These are phyloP conservation scores for Starmerella stigmatis DNA, from an alignment of 805 yeast genomes.

Conservation along the genomic window DNA sequence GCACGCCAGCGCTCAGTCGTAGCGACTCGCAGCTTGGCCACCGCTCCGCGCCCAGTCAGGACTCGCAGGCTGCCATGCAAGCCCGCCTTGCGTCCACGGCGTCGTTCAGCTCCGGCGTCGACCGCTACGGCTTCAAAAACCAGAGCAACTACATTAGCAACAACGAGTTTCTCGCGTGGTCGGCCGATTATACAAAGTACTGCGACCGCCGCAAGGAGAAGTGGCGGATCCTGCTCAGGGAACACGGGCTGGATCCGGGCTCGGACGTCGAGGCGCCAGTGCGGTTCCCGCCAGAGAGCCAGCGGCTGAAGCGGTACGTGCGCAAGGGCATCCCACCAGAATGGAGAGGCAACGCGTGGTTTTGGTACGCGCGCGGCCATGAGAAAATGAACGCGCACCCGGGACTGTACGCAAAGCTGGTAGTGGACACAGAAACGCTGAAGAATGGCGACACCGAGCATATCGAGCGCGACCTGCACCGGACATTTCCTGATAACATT, in stretches of 20 bases:
- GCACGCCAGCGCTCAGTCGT: neutral
- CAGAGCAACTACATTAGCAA: constrained; percentile 43
- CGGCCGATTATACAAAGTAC: constrained; percentile 54
- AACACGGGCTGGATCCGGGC: constrained; percentile 47
- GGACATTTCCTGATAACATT: constrained; percentile 91
- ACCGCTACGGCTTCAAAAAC: constrained; percentile 82
- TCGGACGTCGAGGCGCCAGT: constrained; percentile 34
- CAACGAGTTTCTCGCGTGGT: constrained; percentile 64
- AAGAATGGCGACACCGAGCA: constrained; percentile 76
- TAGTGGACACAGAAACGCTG: constrained; percentile 44
- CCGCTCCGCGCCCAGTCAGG: too few relatives aligned
- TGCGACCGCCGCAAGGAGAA: constrained; percentile 55
- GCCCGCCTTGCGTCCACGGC: constrained; percentile 14
- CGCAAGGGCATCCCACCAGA: constrained; percentile 93
- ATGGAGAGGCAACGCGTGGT: constrained; percentile 97
- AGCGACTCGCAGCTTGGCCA: neutral
- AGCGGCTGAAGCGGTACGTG: constrained; percentile 54
- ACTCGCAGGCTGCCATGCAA: neutral
- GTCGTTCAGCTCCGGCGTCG: constrained; percentile 31
- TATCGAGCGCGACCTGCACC: constrained; percentile 82
- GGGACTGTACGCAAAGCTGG: constrained; percentile 65
- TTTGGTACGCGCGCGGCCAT: constrained; percentile 79
- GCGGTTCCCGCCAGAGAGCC: constrained; percentile 30
- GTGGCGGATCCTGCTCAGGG: constrained; percentile 61
- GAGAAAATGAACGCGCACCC: constrained; percentile 56